phyloP scores from a whole-genome alignment of 2,329 filamentous ascomycete species.

The Penicillium sp. region DNA sequence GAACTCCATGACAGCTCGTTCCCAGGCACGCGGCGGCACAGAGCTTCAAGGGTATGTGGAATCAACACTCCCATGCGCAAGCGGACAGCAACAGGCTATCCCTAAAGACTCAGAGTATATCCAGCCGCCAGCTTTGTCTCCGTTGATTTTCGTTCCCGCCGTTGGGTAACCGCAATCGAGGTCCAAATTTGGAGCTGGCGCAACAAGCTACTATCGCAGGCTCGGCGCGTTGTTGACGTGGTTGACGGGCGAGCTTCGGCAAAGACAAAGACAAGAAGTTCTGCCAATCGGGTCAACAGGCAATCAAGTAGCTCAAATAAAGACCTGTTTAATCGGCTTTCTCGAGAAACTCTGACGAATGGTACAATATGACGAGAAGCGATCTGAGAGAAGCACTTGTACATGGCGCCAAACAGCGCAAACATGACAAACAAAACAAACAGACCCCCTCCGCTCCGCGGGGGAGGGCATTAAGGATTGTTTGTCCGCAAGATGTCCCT shows the following conservation, averaged over 20 bases:
- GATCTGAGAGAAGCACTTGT: conserved; percentile 19
- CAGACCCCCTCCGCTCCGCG: conserved; percentile 15
- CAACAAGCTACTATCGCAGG: conserved; percentile 9
- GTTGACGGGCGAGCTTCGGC: not conserved
- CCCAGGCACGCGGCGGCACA: not conserved
- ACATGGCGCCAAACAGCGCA: conserved; percentile 30
- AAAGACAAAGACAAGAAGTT: not conserved
- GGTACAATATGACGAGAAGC: conserved; percentile 4
- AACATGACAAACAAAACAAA: conserved; percentile 28
- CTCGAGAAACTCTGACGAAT: not conserved
- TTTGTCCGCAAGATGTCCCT: not conserved
- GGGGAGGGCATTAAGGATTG: conserved; percentile 13
- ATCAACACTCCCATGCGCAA: not conserved
- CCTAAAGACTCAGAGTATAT: not conserved
- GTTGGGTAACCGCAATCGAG: not conserved
- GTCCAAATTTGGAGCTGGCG: not conserved
- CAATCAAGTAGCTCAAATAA: not conserved
- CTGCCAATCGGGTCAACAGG: not conserved
- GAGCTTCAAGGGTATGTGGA: not conserved
- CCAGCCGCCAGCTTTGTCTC: not conserved
- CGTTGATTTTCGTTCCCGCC: not conserved
- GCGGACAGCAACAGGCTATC: not conserved
- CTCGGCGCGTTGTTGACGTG: conserved; percentile 15
- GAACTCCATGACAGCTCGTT: conserved; percentile 35
- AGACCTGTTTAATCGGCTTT: not conserved